phyloP scores from a whole-genome alignment of 495 filamentous ascomycete species.

The Hypomontagnella monticulosa region DNA sequence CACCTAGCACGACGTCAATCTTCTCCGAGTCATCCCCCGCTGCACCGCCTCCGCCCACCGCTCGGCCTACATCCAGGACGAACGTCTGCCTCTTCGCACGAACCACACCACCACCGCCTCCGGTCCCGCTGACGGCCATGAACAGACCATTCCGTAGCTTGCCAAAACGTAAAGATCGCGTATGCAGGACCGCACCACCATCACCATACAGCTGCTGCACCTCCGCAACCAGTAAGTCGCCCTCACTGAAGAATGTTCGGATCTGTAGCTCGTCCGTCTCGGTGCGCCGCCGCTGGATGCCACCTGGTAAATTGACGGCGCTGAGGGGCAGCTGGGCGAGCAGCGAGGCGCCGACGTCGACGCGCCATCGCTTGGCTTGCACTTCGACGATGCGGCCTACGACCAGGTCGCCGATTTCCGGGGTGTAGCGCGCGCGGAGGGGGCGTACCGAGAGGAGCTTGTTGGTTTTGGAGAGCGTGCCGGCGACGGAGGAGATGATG shows the following conservation, averaged over 20 bases:
- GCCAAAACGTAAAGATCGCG: slow-evolving; percentile 88
- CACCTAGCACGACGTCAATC: slow-evolving; percentile 87
- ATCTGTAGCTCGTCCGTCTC: slow-evolving; percentile 96
- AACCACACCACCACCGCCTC: slow-evolving; percentile 84
- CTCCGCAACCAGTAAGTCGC: slow-evolving; percentile 89
- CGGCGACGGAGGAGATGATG: slow-evolving; percentile 88
- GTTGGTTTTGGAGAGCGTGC: slow-evolving; percentile 89
- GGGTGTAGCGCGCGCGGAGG: slow-evolving; percentile 90
- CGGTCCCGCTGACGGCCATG: slow-evolving; percentile 78
- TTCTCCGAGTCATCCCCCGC: slow-evolving; percentile 73
- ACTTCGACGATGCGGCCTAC: slow-evolving; percentile 94
- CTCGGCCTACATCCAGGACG: slow-evolving; percentile 65
- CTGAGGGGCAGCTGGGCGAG: slow-evolving; percentile 83
- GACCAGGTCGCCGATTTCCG: slow-evolving; percentile 94
- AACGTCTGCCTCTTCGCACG: slow-evolving; percentile 85
- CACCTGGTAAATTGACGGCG: slow-evolving; percentile 93
- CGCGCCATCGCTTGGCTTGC: slow-evolving; percentile 88
- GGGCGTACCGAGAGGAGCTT: slow-evolving; percentile 92
- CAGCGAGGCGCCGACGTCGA: slow-evolving; percentile 86
- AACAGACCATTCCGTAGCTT: slow-evolving; percentile 95
- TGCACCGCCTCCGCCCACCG: slow-evolving; percentile 66
- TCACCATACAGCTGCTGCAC: slow-evolving; percentile 86
- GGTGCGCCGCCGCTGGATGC: slow-evolving; percentile 88
- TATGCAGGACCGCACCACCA: slow-evolving; percentile 86
- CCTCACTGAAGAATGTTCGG: slow-evolving; percentile 89